These are phyloP conservation scores for Wickerhamiella azyma DNA, from an alignment of 805 yeast species.

Conservation along the genomic window DNA sequence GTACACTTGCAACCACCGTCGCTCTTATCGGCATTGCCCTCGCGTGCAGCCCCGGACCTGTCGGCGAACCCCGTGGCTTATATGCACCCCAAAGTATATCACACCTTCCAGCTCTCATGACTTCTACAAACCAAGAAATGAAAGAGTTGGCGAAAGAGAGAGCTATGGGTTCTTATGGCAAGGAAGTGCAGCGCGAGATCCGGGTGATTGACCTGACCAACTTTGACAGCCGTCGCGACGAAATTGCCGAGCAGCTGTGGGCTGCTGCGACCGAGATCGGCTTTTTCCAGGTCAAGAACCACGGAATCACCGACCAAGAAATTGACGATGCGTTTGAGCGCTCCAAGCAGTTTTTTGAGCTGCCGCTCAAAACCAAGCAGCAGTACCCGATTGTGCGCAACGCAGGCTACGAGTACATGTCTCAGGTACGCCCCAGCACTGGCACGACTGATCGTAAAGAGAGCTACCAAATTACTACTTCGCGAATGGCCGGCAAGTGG, in stretches of 20 bases:
- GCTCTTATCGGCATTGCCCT: no score
- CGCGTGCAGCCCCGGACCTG: neutral
- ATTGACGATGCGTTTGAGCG: slow-evolving; percentile 10
- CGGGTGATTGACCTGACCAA: slow-evolving; percentile 10
- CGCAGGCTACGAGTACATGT: slow-evolving; percentile 13
- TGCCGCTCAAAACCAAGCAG: slow-evolving; percentile 8
- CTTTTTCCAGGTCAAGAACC: slow-evolving; percentile 13
- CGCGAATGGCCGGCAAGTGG: slow-evolving; percentile 13
- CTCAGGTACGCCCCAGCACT: slow-evolving; percentile 14
- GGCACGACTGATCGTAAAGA: slow-evolving; percentile 14
- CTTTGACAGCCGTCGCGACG: slow-evolving; percentile 8
- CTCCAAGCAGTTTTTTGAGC: slow-evolving; percentile 10
- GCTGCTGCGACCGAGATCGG: slow-evolving; percentile 13
- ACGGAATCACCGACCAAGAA: slow-evolving; percentile 9
- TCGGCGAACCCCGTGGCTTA: neutral
- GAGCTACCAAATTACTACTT: slow-evolving; percentile 12
- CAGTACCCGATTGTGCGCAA: slow-evolving; percentile 8
- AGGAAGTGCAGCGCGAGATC: slow-evolving; percentile 6
- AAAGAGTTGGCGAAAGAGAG: slow-evolving; percentile 7
- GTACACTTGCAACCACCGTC: no score
- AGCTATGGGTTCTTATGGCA: slow-evolving; percentile 10
- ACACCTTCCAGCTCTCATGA: neutral
- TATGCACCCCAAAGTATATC: neutral
- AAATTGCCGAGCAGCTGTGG: slow-evolving; percentile 13
- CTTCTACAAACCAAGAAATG: neutral